Evolutionary conservation across 2,329 filamentous ascomycete species (phyloP).

Genomic region (Chaetomiaceae sp.): DNA sequence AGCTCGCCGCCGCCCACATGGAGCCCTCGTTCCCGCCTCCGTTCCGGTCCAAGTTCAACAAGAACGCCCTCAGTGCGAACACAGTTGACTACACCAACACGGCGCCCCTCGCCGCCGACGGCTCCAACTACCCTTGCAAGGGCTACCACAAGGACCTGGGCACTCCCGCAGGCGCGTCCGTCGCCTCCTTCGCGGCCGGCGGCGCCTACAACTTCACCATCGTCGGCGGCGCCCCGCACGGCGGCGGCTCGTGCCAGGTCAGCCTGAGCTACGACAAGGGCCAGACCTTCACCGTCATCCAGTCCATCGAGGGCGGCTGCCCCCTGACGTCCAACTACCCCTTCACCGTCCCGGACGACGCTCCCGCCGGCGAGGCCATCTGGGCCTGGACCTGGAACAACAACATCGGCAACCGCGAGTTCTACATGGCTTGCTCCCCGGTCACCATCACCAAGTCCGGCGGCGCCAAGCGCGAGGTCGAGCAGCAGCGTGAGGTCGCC

Average conservation of each 20-base stretch:
- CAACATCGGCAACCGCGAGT: slow-evolving; percentile 70
- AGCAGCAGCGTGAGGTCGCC: background rate
- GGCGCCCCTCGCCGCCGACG: slow-evolving; percentile 55
- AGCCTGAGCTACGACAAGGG: slow-evolving; percentile 70
- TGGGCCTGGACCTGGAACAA: slow-evolving; percentile 79
- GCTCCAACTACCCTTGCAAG: slow-evolving; percentile 73
- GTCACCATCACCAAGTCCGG: slow-evolving; percentile 56
- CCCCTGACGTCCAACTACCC: slow-evolving; percentile 51
- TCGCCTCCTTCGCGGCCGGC: slow-evolving; percentile 60
- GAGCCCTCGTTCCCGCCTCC: slow-evolving; percentile 51
- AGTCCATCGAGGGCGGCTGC: slow-evolving; percentile 54
- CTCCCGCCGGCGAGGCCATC: slow-evolving; percentile 56
- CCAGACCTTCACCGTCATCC: slow-evolving; percentile 62
- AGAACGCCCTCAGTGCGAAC: slow-evolving; percentile 34
- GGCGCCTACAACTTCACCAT: slow-evolving; percentile 60
- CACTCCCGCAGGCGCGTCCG: slow-evolving; percentile 46
- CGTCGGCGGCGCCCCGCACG: slow-evolving; percentile 58
- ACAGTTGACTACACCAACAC: slow-evolving; percentile 67
- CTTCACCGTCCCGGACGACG: slow-evolving; percentile 63
- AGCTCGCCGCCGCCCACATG: slow-evolving; percentile 50
- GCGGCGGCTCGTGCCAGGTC: slow-evolving; percentile 72
- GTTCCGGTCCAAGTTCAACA: slow-evolving; percentile 51
- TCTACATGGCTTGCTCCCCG: slow-evolving; percentile 82
- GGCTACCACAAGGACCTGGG: slow-evolving; percentile 50
- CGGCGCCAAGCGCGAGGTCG: slow-evolving; percentile 26